phyloP scores from a whole-genome alignment of 345 rosid species.

The Eucalyptus urophylla region DNA sequence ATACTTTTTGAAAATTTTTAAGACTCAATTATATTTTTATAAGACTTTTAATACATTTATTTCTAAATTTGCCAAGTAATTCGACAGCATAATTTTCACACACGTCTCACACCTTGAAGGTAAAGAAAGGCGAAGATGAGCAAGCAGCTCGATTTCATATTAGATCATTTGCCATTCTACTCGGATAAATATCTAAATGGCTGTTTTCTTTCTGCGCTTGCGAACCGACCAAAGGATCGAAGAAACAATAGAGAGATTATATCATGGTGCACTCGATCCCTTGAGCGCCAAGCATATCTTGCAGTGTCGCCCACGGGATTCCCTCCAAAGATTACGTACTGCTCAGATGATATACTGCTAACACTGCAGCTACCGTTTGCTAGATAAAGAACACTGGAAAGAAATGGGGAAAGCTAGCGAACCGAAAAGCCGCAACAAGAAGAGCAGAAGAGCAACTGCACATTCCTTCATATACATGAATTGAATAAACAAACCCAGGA shows the following conservation, averaged over 20 bases:
- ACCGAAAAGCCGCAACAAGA: background rate
- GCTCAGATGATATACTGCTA: background rate
- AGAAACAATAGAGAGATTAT: accelerated
- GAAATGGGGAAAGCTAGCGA: background rate
- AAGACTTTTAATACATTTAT: accelerated
- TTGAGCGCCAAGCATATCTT: accelerated
- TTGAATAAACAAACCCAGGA: background rate
- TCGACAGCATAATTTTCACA: accelerated
- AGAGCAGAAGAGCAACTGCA: background rate
- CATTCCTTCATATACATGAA: background rate
- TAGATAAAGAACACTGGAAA: background rate
- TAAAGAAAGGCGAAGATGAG: background rate
- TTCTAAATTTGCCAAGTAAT: too few species aligned
- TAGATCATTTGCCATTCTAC: background rate
- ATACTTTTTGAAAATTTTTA: accelerated
- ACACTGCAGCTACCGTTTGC: background rate
- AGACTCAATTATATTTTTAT: accelerated
- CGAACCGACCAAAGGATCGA: background rate
- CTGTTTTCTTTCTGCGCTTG: background rate
- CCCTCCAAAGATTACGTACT: background rate
- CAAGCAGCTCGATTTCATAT: background rate
- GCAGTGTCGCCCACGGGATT: accelerated
- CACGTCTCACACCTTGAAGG: accelerated
- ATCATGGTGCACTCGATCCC: background rate
- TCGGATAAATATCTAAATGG: background rate